A percentile compares a stretch with the other conserved stretches of the same genome.
Conservation (phyloP, 169 alveolate species). For the Besnoitia besnoiti region DNA sequence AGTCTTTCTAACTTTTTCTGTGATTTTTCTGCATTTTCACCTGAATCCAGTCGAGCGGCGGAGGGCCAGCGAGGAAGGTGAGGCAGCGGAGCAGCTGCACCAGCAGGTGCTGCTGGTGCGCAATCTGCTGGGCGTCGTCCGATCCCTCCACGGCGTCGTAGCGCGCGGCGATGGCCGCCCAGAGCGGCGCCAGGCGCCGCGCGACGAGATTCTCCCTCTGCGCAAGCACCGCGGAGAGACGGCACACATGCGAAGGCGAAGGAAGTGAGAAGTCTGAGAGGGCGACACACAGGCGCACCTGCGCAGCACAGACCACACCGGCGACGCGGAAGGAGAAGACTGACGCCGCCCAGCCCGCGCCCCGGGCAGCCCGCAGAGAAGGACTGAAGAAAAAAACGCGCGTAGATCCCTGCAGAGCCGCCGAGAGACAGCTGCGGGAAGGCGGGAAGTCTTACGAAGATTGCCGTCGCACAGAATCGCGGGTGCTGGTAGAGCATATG, state of each 20-base stretch:
- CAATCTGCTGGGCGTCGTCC: constrained; percentile 40
- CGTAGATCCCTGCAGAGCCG: too few species aligned
- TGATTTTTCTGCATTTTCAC: not conserved
- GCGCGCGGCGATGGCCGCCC: constrained; percentile 31
- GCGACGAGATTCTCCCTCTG: constrained; percentile 46
- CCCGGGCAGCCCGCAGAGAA: not conserved
- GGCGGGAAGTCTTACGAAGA: constrained; percentile 48
- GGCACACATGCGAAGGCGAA: not conserved
- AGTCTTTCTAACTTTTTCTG: not conserved
- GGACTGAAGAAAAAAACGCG: too few species aligned
- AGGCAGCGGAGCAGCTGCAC: constrained; percentile 64
- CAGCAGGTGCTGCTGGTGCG: constrained; percentile 22
- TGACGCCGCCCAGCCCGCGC: not conserved
- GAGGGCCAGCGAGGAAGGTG: constrained; percentile 37
- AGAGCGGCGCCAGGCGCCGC: constrained; percentile 15
- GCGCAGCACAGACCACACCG: not conserved
- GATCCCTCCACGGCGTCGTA: constrained; percentile 46
- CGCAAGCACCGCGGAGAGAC: not conserved
- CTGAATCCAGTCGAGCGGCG: constrained; percentile 56
- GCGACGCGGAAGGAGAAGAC: not conserved
- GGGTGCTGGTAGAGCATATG: constrained; percentile 64
- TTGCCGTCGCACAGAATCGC: constrained; percentile 53
- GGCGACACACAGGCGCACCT: not conserved
- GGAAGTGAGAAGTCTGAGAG: not conserved
- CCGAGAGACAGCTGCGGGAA: too few species aligned